Percentiles rank a stretch among this genome's conserved stretches.
Conservation (phyloP, 495 filamentous ascomycete species). For the Trichocladium antarcticum region DNA sequence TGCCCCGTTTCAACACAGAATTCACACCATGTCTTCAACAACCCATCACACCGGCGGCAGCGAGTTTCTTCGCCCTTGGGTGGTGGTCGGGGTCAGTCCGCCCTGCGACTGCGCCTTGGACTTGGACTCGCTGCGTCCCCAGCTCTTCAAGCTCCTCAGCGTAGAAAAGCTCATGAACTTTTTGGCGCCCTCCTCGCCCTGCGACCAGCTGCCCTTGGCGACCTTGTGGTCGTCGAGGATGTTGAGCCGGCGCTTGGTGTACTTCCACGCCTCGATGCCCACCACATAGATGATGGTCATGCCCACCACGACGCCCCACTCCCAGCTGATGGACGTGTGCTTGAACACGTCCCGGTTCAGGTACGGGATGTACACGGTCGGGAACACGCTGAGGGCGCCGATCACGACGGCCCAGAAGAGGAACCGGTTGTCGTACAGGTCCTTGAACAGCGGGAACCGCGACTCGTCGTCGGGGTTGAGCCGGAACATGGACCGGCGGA, state of each 20-base stretch:
- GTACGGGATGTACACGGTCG: slow-evolving; percentile 60
- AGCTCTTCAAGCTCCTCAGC: slow-evolving; percentile 32
- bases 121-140: slow-evolving; percentile 19
- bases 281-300: slow-evolving; percentile 50
- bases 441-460: slow-evolving; percentile 47
- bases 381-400: slow-evolving; percentile 57
- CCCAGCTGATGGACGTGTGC: slow-evolving; percentile 61
- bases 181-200: slow-evolving; percentile 31
- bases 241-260: slow-evolving; percentile 41
- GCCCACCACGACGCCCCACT: slow-evolving; percentile 54
- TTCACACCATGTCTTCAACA: neutral
- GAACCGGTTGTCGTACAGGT: slow-evolving; percentile 60
- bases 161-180: slow-evolving; percentile 29
- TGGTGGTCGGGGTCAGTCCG: slow-evolving; percentile 11
- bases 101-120: slow-evolving; percentile 17
- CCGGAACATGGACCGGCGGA: slow-evolving; percentile 58
- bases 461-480: slow-evolving; percentile 46
- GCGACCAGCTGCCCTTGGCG: slow-evolving; percentile 30
- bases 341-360: slow-evolving; percentile 64
- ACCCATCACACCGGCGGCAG: slow-evolving; percentile 1
- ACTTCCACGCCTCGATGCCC: slow-evolving; percentile 60
- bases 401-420: slow-evolving; percentile 62
- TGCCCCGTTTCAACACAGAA: neutral
- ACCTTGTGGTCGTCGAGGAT: slow-evolving; percentile 37
- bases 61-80: slow-evolving; percentile 1